Base-by-base conservation (phyloP, 106 monocot species). In the Hemerocallis citrina region DNA sequence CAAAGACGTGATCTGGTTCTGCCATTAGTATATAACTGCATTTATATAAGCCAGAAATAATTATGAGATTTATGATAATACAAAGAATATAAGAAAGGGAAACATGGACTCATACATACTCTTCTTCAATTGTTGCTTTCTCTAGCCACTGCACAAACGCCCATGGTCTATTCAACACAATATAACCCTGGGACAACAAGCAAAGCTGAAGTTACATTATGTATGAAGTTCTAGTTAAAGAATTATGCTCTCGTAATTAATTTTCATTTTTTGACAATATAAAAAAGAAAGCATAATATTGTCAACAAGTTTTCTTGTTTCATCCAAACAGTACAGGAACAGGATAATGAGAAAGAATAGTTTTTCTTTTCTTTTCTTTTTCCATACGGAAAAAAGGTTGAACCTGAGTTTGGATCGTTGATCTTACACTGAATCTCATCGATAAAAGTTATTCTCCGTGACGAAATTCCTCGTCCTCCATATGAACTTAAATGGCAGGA, bases 151-250 rank as follows among this genome's bases (percentile, higher is more conserved):
- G 93, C 20, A 93, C 93, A 54, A 93, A 93, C 0, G 93, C 93
- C 93, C 93, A 93, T 22, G 93, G 93, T 73, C 93, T 89, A 65
- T 93, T 93, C 57, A 93, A 72, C 7, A 93, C 93, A 73, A 93
- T 76, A 61, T 93, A 93, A 24, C 93, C 93, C 93, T 93, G 70
- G 14, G 22, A 67, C 4, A 63, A 17, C 39, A 59, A 39, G 37
- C 50, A 50, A 50, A 27, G 28, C 22, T 24, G 13, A 27, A 25
- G 50, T 54, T 29, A 54, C 29, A 54, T 15, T 16, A 54, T n/a
- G 54, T 31, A 54, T 16, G 14, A 54, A 25, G 3, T 16, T 10
- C 12, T n/a, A 7, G 11, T 49, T 6, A 9, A 25, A 24, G 7
- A 25, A 49, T 49, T 6, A 25, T 3, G 46, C 7, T 7, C 25